Percentiles rank a stretch among this genome's conserved stretches.
These are phyloP conservation scores for Fusarium sp. DNA, from an alignment of 2,329 filamentous ascomycete genomes.

Conservation along the genomic window DNA sequence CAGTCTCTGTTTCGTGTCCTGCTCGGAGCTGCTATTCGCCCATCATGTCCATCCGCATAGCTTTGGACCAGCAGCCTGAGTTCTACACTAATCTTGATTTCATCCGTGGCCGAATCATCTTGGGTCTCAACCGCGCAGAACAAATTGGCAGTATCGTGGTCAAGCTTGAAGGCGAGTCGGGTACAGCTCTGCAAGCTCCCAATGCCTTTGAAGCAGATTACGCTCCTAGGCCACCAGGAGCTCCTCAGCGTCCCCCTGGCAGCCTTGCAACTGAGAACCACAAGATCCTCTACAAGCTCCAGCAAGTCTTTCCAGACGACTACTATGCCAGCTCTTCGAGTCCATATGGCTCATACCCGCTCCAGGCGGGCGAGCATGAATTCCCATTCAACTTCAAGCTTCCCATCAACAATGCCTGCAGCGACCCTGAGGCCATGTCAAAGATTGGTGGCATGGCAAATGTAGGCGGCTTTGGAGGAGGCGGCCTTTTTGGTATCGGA, in stretches of 20 bases:
- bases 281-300: constrained; percentile 80
- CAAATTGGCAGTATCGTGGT: constrained; percentile 78
- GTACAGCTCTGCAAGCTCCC: constrained; percentile 70
- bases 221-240: constrained; percentile 44
- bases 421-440: constrained; percentile 63
- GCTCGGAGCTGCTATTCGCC: constrained; percentile 8
- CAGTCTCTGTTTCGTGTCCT: not conserved
- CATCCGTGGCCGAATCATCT: constrained; percentile 70
- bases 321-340: constrained; percentile 53
- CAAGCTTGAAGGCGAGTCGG: constrained; percentile 84
- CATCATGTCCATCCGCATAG: constrained; percentile 74
- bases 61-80: constrained; percentile 72
- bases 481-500: constrained; percentile 59
- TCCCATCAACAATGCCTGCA: constrained; percentile 79
- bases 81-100: constrained; percentile 85
- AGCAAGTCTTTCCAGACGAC: constrained; percentile 76
- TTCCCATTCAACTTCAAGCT: constrained; percentile 85
- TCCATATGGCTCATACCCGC: constrained; percentile 62
- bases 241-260: constrained; percentile 50
- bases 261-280: constrained; percentile 67
- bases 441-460: constrained; percentile 65
- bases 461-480: constrained; percentile 61
- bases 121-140: constrained; percentile 72
- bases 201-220: constrained; percentile 56
- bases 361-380: constrained; percentile 76